Evolutionary conservation across 2,329 filamentous ascomycete species (phyloP).

Genomic region (Tolypocladium paradoxum): DNA sequence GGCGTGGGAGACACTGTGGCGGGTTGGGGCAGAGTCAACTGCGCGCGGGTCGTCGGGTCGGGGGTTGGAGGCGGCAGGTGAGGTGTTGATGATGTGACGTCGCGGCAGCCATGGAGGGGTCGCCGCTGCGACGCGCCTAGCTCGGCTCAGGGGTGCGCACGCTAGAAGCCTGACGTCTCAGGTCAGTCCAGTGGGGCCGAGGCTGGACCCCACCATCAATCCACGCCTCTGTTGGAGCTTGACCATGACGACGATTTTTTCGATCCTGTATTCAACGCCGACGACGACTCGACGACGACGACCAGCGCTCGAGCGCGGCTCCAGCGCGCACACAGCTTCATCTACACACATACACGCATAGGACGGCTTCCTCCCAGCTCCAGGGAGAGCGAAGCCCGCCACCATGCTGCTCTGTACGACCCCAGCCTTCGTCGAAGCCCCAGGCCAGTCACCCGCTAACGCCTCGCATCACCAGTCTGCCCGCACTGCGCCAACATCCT

Average conservation of each 20-base stretch:
- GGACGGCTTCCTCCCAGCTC: not conserved
- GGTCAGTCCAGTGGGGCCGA: not conserved
- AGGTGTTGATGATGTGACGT: not conserved
- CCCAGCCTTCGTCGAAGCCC: too few species aligned
- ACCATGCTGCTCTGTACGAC: constrained; percentile 56
- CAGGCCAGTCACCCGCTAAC: not conserved
- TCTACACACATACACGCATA: not conserved
- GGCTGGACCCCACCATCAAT: not conserved
- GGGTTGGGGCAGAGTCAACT: not conserved
- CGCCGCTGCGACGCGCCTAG: not conserved
- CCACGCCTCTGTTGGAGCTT: not conserved
- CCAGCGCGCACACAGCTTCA: not conserved
- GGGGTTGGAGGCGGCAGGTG: not conserved
- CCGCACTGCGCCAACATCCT: constrained; percentile 77
- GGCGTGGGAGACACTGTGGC: not conserved
- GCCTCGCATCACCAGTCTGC: constrained; percentile 47
- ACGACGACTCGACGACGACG: not conserved
- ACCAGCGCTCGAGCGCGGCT: not conserved
- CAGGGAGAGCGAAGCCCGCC: constrained; percentile 4
- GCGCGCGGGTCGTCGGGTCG: not conserved
- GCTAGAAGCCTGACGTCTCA: not conserved
- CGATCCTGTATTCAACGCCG: not conserved
- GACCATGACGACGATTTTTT: not conserved
- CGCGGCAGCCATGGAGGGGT: not conserved
- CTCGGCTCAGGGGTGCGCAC: not conserved